Evolutionary conservation across 2,329 filamentous ascomycete species (phyloP).

Genomic region (Calonectria pseudoreteaudii): DNA sequence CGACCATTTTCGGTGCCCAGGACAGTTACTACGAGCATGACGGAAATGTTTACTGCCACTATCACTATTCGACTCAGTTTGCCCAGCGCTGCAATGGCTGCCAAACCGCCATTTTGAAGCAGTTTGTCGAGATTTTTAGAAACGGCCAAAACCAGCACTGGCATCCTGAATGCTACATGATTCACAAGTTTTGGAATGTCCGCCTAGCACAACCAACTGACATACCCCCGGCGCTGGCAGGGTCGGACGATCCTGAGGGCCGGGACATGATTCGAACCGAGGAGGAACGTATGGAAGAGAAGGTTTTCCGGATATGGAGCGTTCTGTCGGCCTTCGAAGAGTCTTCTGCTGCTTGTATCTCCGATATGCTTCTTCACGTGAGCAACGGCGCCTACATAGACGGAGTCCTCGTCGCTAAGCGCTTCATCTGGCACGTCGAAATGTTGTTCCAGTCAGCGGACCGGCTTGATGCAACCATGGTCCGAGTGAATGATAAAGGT

Average conservation of each 20-base stretch:
- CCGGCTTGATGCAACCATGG: slow-evolving; percentile 81
- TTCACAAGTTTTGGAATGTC: slow-evolving; percentile 99
- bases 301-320: slow-evolving; percentile 98
- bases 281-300: slow-evolving; percentile 96
- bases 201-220: slow-evolving; percentile 76
- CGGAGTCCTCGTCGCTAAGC: slow-evolving; percentile 92
- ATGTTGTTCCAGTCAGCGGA: slow-evolving; percentile 92
- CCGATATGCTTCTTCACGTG: slow-evolving; percentile 97
- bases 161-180: slow-evolving; percentile 99
- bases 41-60: slow-evolving; percentile 96
- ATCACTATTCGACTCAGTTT: slow-evolving; percentile 98
- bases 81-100: slow-evolving; percentile 97
- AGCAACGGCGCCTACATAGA: slow-evolving; percentile 98
- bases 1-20: slow-evolving; percentile 96
- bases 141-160: slow-evolving; percentile 99
- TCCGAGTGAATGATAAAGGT: slow-evolving; percentile 80
- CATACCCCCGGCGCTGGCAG: slow-evolving; percentile 53
- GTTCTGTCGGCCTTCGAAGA: slow-evolving; percentile 97
- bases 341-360: slow-evolving; percentile 97
- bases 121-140: slow-evolving; percentile 98
- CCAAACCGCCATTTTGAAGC: slow-evolving; percentile 96
- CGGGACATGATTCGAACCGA: slow-evolving; percentile 83
- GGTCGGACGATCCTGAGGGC: slow-evolving; percentile 67
- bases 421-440: slow-evolving; percentile 96
- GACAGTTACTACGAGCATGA: slow-evolving; percentile 99